A percentile compares a stretch with the other conserved stretches of the same genome.
Conservation (phyloP, 768 basidiomycete species). For the Asterophora parasitica region DNA sequence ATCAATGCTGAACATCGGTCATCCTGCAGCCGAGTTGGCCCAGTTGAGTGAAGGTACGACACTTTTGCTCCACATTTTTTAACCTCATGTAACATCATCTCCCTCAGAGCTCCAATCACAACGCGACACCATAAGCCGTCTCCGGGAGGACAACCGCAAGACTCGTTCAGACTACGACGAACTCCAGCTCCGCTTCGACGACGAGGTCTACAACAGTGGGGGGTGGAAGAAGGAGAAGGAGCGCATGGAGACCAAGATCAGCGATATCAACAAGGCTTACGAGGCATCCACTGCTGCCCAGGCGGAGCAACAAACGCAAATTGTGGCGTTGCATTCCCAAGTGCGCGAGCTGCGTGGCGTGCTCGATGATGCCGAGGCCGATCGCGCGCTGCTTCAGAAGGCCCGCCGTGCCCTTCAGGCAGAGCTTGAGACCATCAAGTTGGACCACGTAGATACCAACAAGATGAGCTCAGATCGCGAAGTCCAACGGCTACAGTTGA, state of each 20-base stretch:
- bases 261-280: slow-evolving; percentile 68
- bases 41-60: slow-evolving; percentile 70
- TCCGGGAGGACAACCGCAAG: slow-evolving; percentile 78
- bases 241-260: slow-evolving; percentile 78
- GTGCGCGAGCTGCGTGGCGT: slow-evolving; percentile 78
- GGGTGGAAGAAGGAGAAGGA: slow-evolving; percentile 89
- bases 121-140: slow-evolving; percentile 66
- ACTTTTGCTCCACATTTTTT: too few species aligned
- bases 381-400: slow-evolving; percentile 73
- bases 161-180: slow-evolving; percentile 73
- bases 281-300: slow-evolving; percentile 69
- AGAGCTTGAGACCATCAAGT: slow-evolving; percentile 75
- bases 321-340: slow-evolving; percentile 80
- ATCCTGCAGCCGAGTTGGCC: slow-evolving; percentile 61
- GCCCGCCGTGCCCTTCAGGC: slow-evolving; percentile 77
- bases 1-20: neutral
- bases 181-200: slow-evolving; percentile 68
- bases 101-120: slow-evolving; percentile 68
- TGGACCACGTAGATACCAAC: slow-evolving; percentile 65
- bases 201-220: slow-evolving; percentile 71
- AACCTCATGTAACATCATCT: too few species aligned
- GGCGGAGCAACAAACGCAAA: slow-evolving; percentile 79
- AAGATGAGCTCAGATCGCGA: slow-evolving; percentile 71
- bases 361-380: slow-evolving; percentile 82
- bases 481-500: slow-evolving; percentile 67